These are phyloP conservation scores for Lachancea nothofagi DNA, from an alignment of 805 yeast genomes.

Conservation along the genomic window DNA sequence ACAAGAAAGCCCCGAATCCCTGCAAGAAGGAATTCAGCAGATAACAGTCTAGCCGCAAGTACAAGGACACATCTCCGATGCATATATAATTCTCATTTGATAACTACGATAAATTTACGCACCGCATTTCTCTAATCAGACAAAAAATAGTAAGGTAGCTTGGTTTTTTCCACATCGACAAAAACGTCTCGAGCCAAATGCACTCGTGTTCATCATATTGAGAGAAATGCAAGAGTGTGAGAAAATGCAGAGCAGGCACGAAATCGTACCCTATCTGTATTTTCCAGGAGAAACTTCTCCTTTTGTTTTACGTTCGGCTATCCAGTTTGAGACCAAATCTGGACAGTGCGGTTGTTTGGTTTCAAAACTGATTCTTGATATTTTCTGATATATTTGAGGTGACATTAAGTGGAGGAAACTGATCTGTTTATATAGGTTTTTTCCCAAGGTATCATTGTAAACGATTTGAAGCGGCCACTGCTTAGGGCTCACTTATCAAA, in stretches of 20 bases:
- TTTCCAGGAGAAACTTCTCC: too few species aligned
- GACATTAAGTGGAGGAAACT: too few species aligned
- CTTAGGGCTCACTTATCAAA: too few species aligned
- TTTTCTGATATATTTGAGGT: too few species aligned
- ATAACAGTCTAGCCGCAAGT: slow-evolving; percentile 15
- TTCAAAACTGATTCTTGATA: too few species aligned
- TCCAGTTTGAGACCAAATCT: too few species aligned
- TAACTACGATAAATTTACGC: slow-evolving; percentile 5
- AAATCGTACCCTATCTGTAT: too few species aligned
- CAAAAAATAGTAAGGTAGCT: slow-evolving; percentile 82
- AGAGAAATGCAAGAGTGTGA: neutral
- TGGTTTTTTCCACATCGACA: slow-evolving; percentile 97
- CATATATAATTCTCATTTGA: neutral
- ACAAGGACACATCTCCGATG: neutral
- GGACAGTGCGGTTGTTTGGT: too few species aligned
- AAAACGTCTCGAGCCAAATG: slow-evolving; percentile 97
- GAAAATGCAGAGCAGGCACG: neutral
- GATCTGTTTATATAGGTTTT: too few species aligned
- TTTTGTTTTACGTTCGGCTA: too few species aligned
- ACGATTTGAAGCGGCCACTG: too few species aligned
- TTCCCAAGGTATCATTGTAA: too few species aligned
- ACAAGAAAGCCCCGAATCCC: slow-evolving; percentile 26
- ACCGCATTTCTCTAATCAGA: slow-evolving; percentile 41
- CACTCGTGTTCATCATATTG: slow-evolving; percentile 89
- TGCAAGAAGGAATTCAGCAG: slow-evolving; percentile 19